phyloP scores from a whole-genome alignment of 78 protist genomes.

The Blattamonas nauphoetae region DNA sequence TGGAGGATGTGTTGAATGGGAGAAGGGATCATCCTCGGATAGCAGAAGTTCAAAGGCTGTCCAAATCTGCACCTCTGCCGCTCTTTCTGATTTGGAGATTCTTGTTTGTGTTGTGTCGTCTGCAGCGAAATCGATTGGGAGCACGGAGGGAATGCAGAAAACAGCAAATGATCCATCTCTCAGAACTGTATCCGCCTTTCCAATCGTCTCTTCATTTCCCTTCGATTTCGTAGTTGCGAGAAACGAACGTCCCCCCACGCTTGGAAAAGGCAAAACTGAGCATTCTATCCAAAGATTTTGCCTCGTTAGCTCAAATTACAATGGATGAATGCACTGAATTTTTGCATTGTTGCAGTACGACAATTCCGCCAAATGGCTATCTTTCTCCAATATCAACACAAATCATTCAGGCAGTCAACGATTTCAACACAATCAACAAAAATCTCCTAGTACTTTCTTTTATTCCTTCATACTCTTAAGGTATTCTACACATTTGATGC shows the following conservation, averaged over 20 bases:
- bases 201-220: too few relatives aligned
- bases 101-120: not conserved
- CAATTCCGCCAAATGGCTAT: constrained; percentile 14
- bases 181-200: too few relatives aligned
- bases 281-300: constrained; percentile 12
- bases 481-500: constrained; percentile 41
- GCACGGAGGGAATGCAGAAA: constrained; percentile 30
- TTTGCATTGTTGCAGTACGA: not conserved
- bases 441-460: not conserved
- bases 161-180: too few relatives aligned
- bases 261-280: not conserved
- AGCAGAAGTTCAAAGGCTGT: not conserved
- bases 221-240: too few relatives aligned
- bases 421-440: not conserved
- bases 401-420: constrained; percentile 6
- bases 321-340: constrained; percentile 3
- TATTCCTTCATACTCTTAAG: not conserved
- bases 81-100: not conserved
- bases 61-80: constrained; percentile 1
- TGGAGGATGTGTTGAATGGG: constrained; percentile 33
- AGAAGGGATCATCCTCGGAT: not conserved
- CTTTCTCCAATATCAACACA: not conserved
- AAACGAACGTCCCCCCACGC: too few relatives aligned
- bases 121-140: constrained; percentile 4
- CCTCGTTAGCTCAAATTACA: not conserved